These are phyloP conservation scores for Alternaria sp. DNA, from an alignment of 2,329 filamentous ascomycete genomes.

Conservation along the genomic window DNA sequence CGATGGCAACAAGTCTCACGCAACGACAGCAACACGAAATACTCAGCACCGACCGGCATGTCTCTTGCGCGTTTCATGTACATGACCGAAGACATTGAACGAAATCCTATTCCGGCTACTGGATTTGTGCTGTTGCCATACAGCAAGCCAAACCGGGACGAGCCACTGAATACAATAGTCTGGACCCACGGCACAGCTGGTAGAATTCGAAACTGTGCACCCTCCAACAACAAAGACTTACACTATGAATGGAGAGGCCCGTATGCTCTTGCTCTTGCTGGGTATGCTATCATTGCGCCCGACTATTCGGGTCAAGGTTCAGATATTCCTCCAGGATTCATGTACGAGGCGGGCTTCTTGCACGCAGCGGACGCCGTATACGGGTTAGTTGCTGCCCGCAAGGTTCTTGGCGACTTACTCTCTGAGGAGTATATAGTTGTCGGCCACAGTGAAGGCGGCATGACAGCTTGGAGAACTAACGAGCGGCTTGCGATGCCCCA, in stretches of 20 bases:
- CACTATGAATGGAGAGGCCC: conserved; percentile 31
- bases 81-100: background rate
- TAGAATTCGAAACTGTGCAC: background rate
- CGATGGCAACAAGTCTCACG: no score
- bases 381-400: background rate
- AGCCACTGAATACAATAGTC: background rate
- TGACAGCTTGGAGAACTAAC: background rate
- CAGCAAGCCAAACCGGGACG: background rate
- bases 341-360: background rate
- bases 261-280: conserved; percentile 20
- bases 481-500: background rate
- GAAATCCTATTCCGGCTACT: background rate
- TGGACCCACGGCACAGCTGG: background rate
- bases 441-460: background rate
- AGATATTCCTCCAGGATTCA: background rate
- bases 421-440: background rate
- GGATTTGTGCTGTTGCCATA: background rate
- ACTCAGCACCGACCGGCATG: background rate
- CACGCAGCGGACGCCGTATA: background rate
- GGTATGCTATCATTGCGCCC: conserved; percentile 29
- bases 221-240: conserved; percentile 26
- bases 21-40: background rate
- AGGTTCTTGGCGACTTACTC: background rate
- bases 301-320: conserved; percentile 19
- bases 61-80: background rate